Evolutionary conservation across 2,329 filamentous ascomycete species (phyloP), one percentile per base, ranked within the genome.

Genomic region (Rutstroemia sydowiana): DNA sequence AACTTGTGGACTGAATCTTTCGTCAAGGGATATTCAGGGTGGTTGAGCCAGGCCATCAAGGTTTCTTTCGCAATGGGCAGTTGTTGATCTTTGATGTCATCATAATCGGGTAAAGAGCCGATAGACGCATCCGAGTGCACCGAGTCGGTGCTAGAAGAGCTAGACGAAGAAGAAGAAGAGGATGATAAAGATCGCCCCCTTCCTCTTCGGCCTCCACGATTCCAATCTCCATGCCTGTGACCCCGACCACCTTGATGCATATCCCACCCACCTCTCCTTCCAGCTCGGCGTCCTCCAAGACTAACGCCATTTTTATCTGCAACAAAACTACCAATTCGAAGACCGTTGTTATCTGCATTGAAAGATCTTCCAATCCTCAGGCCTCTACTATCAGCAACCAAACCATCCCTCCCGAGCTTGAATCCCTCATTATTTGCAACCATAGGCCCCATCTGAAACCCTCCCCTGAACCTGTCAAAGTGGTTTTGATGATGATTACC

Each of bases 41-140:
- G 68, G 8, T 70, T 65, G 1, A 78, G 69, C 76, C 77, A 82
- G 7, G 68, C 63, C 20, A 68, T 57, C 14, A 83, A 67, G 3
- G 70, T 70, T 11, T 68, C 61, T 42, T 70, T 70, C 13, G 73
- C 71, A 1, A 73, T 54, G 1, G 75, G 72, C 1, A 81, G 67
- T 61, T 80, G 77, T 16, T 67, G 60, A 48, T 74, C 72, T 11
- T 63, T 64, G 2, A 82, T 67, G 39, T 76, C 71, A 52, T 79
- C 74, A 59, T 75, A 75, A 48, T 75, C 71, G 0, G 77, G 76
- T 1, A 82, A 73, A 2, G 76, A 79, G 32, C 73, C 77, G 49
- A 80, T 65, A 2, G 74, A 76, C 0, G 66, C 64, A 9, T 55
- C 53, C 0, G 68, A 70, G 26, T 49, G 52, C 3, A 56, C 57